Evolutionary conservation across 768 basidiomycete species (phyloP), one percentile per base, ranked within the genome.

Genomic region (Rhizopogon sp.): DNA sequence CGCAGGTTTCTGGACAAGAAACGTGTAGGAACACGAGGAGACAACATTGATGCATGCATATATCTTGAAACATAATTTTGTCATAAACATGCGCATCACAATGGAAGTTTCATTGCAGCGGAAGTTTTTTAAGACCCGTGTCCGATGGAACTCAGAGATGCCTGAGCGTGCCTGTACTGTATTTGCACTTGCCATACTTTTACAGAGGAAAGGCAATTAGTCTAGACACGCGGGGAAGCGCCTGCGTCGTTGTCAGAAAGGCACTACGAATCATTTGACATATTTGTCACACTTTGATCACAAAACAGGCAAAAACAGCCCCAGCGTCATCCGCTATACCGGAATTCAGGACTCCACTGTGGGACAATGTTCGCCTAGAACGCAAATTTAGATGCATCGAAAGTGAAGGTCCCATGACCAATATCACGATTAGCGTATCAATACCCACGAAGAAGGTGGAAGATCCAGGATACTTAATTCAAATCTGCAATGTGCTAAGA

Each of bases 31-130:
- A 49, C 47, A 49, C 35, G 47, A 49, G 46, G 46, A 35, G 47
- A 35, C 20, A 37, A 49, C 20, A 49, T 49, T 49, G 47, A 49
- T 49, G 20, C 47, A 49, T 35, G 47, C 35, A 49, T 8, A 37
- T 20, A 35, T 49, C 39, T 49, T 10, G 5, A 49, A 20, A 16
- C 47, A 14, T 5, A 10, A 49, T 49, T 49, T 49, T 49, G 47
- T 49, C 47, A 49, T 47, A 45, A 65, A 68, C 68, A 69, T 70
- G 68, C 68, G 70, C 70, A 69, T 69, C 68, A 69, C 45, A 69
- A 69, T 69, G 68, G 68, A 69, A 71, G 68, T 58, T 41, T 43
- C 50, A 56, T 58, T 58, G 55, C 65, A 71, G 68, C 64, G 64
- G 60, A 57, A 59, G 56, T 52, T 56, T 52, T 58, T 37, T 49